Evolutionary conservation across 345 rosid species (phyloP).

Genomic region (Heritiera littoralis): DNA sequence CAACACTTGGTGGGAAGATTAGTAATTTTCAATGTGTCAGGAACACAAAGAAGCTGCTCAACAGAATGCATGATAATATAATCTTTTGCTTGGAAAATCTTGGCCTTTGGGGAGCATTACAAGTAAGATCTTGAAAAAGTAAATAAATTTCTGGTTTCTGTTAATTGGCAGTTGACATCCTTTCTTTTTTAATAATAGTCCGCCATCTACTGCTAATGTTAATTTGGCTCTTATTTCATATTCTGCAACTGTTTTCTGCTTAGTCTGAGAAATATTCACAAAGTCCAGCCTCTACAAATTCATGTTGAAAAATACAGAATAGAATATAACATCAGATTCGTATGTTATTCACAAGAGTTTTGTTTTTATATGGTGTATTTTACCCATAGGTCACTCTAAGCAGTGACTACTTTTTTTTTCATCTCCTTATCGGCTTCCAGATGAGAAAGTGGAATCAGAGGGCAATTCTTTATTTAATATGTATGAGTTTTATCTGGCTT

Average conservation of each 20-base stretch:
- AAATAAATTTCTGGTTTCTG: constrained; percentile 20
- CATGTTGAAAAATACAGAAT: neutral
- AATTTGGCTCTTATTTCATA: neutral
- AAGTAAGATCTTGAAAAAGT: constrained; percentile 45
- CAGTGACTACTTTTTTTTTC: neutral
- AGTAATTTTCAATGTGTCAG: constrained; percentile 49
- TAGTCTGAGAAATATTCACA: neutral
- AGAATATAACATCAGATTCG: neutral
- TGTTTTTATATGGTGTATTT: neutral
- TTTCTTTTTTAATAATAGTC: neutral
- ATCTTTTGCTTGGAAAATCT: constrained; percentile 60
- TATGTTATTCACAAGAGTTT: neutral
- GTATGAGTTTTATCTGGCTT: neutral
- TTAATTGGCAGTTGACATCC: neutral
- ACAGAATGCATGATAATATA: constrained; percentile 69
- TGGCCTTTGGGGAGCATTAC: constrained; percentile 83
- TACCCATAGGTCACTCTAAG: neutral
- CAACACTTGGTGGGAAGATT: constrained; percentile 48
- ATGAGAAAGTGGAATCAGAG: neutral
- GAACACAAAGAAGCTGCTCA: constrained; percentile 56
- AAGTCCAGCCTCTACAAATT: neutral
- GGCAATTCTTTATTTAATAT: neutral
- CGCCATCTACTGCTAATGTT: neutral
- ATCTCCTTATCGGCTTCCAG: neutral
- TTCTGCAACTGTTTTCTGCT: constrained; percentile 4